Evolutionary conservation across 1,139 yeast genomes (phyloP).

Genomic region (Taiozyma sp.): DNA sequence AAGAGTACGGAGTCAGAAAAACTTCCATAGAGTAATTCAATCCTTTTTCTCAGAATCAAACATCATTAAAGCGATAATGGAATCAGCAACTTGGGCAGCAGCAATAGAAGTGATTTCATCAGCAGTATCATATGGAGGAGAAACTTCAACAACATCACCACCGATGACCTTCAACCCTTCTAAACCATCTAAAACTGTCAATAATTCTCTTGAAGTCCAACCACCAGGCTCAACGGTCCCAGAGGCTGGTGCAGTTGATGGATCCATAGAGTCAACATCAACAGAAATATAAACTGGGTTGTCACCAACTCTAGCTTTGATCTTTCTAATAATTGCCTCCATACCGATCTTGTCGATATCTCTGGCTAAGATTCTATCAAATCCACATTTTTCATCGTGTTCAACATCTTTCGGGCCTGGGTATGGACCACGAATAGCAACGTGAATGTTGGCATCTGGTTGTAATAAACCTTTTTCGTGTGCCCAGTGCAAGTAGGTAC

Average conservation of each 20-base stretch:
- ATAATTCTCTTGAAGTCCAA: conserved; percentile 45
- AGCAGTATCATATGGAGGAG: conserved; percentile 47
- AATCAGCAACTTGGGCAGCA: conserved; percentile 50
- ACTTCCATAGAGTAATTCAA: conserved; percentile 8
- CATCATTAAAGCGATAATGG: conserved; percentile 40
- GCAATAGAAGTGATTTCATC: conserved; percentile 49
- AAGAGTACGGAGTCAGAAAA: background rate
- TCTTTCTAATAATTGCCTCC: conserved; percentile 33
- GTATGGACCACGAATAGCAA: conserved; percentile 29
- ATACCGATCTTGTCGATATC: conserved; percentile 30
- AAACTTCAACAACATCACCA: conserved; percentile 57
- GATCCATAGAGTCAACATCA: conserved; percentile 53
- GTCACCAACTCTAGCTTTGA: conserved; percentile 33
- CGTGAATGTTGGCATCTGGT: conserved; percentile 34
- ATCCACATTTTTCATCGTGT: conserved; percentile 47
- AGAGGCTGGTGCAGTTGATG: conserved; percentile 51
- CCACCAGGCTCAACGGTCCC: conserved; percentile 63
- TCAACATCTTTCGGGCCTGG: conserved; percentile 35
- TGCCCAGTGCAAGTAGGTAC: conserved; percentile 53
- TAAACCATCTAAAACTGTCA: conserved; percentile 43
- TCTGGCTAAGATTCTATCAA: conserved; percentile 23
- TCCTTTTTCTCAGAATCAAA: conserved; percentile 2
- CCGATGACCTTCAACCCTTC: conserved; percentile 42
- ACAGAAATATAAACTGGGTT: conserved; percentile 47
- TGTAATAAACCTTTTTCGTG: conserved; percentile 49